These are phyloP conservation scores for Trametes cubensis DNA, from an alignment of 768 basidiomycete species.

Conservation along the genomic window DNA sequence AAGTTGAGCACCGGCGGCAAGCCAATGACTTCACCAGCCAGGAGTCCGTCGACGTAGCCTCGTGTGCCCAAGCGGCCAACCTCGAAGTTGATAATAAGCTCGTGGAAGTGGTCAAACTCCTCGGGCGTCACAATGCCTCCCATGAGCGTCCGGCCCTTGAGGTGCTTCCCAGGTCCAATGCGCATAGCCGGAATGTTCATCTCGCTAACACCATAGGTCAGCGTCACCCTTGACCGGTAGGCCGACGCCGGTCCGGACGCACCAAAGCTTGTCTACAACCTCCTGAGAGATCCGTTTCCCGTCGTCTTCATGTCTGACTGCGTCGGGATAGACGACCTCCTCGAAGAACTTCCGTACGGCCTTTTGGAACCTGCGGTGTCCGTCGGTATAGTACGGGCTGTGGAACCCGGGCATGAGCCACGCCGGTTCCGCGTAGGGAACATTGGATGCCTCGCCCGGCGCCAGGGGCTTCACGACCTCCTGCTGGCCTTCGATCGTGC, in stretches of 20 bases:
- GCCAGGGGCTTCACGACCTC: constrained; percentile 55
- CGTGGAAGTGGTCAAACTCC: constrained; percentile 95
- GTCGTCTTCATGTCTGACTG: constrained; percentile 76
- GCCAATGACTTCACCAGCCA: constrained; percentile 83
- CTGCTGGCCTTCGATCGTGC: constrained; percentile 59
- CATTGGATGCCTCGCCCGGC: constrained; percentile 67
- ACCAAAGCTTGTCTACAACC: constrained; percentile 86
- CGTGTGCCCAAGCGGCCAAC: constrained; percentile 81
- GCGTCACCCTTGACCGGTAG: background rate
- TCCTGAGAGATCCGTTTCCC: constrained; percentile 86
- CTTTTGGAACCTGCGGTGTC: constrained; percentile 74
- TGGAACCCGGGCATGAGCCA: constrained; percentile 73
- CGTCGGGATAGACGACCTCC: constrained; percentile 75
- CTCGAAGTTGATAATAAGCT: constrained; percentile 84
- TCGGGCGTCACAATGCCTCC: constrained; percentile 77
- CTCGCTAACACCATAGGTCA: constrained; percentile 48
- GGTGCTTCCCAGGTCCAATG: constrained; percentile 86
- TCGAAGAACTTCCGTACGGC: constrained; percentile 77
- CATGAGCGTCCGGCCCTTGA: constrained; percentile 75
- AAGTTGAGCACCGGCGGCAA: constrained; percentile 89
- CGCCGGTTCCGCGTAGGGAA: constrained; percentile 86
- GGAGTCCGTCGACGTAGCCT: constrained; percentile 85
- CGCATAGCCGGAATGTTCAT: constrained; percentile 86
- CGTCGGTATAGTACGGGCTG: constrained; percentile 77
- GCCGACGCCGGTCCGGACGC: constrained; percentile 34